These are phyloP conservation scores for Trichophyton mentagrophytes DNA, from an alignment of 2,329 filamentous ascomycete species.

Conservation along the genomic window DNA sequence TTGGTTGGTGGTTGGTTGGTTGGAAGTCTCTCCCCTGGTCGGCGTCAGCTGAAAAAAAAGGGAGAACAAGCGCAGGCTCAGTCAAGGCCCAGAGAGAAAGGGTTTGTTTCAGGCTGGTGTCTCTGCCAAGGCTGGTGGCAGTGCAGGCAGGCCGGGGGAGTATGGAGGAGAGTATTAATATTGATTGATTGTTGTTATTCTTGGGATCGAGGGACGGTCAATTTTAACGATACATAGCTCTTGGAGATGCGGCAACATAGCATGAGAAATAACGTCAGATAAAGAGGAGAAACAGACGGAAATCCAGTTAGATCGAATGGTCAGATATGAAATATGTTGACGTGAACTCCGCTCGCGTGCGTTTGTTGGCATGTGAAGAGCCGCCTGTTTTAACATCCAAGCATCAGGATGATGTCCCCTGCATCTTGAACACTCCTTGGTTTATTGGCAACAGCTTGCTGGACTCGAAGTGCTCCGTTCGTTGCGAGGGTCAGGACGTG, in stretches of 20 bases:
- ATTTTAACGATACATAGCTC: background rate
- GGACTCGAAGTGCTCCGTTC: constrained; percentile 49
- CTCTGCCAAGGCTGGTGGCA: background rate
- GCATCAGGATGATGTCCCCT: constrained; percentile 7
- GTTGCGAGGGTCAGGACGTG: constrained; percentile 60
- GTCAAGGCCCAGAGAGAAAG: background rate
- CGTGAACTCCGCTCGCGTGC: background rate
- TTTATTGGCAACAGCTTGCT: constrained; percentile 37
- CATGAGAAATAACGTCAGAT: too few relatives aligned
- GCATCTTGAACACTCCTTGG: constrained; percentile 8
- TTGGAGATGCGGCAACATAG: too few relatives aligned
- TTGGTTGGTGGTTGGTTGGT: background rate
- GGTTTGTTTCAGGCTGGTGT: background rate
- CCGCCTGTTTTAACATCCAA: background rate
- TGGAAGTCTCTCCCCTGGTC: background rate
- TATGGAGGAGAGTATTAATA: background rate
- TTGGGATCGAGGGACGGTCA: background rate
- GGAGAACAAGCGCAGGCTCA: background rate
- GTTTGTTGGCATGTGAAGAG: background rate
- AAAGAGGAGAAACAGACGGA: background rate
- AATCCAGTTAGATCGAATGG: background rate
- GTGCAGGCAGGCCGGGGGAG: background rate
- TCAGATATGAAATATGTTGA: background rate
- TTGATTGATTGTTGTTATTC: too few relatives aligned
- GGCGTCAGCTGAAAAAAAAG: too few relatives aligned